Evolutionary conservation across 495 filamentous ascomycete genomes (phyloP).

Genomic region (Neurospora sp.): DNA sequence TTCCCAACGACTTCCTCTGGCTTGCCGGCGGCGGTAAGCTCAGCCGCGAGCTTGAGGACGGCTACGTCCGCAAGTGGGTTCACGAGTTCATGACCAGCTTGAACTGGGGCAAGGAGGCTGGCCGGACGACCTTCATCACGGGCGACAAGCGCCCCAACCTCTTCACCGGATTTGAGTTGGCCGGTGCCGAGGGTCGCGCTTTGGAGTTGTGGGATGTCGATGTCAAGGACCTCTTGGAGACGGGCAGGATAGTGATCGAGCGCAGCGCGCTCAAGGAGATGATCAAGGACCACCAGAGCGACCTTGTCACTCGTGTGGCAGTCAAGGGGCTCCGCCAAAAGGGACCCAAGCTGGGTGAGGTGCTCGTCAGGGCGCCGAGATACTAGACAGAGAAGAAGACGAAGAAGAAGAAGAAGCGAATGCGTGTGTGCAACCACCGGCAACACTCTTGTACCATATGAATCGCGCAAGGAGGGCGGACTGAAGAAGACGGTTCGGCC

Average conservation of each 20-base stretch:
- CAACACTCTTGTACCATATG: neutral
- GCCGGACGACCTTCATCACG: slow-evolving; percentile 74
- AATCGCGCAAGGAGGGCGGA: neutral
- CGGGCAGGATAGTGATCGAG: slow-evolving; percentile 79
- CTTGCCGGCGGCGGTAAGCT: slow-evolving; percentile 17
- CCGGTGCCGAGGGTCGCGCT: slow-evolving; percentile 57
- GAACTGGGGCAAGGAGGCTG: slow-evolving; percentile 57
- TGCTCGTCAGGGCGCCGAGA: slow-evolving; percentile 2
- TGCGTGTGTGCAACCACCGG: neutral
- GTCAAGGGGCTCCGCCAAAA: slow-evolving; percentile 16
- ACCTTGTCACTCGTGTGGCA: slow-evolving; percentile 42
- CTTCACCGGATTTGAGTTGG: slow-evolving; percentile 46
- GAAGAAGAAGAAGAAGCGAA: neutral
- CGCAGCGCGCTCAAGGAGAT: slow-evolving; percentile 67
- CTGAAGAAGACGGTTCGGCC: neutral
- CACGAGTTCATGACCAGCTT: slow-evolving; percentile 57
- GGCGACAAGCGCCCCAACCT: slow-evolving; percentile 42
- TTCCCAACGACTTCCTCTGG: slow-evolving; percentile 33
- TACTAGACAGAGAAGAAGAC: neutral
- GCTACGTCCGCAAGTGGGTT: slow-evolving; percentile 48
- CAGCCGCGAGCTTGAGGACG: slow-evolving; percentile 27
- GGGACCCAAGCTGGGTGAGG: slow-evolving; percentile 14
- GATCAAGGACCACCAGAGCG: slow-evolving; percentile 64
- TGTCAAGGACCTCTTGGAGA: slow-evolving; percentile 85
- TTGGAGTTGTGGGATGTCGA: slow-evolving; percentile 66